Base-by-base conservation (phyloP, 2,329 filamentous ascomycete genomes). In the Cladosporium sphaerospermum region DNA sequence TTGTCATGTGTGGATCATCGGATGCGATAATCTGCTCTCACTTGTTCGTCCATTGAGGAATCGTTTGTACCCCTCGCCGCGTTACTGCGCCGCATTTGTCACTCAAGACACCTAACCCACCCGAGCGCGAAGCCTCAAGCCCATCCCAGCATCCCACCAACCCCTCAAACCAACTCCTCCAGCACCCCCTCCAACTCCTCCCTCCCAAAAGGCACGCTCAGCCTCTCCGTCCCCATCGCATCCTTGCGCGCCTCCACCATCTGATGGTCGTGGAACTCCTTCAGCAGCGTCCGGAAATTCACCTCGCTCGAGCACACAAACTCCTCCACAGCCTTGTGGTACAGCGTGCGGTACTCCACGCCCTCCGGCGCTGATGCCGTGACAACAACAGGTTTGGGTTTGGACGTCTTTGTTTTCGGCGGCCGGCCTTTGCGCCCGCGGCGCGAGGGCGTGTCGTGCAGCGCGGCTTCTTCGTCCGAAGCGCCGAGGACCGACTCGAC, bases 221-320 rank as follows among this genome's bases (percentile, higher is more conserved):
- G 71, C 49, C 93, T 75, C 67, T 97, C 93, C 2, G 86, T 91
- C 3, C 93, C 93, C 53, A 91, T 75, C 0, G 81, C 80, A 68
- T 99, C 92, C 66, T 92, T 92, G 57, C 84, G 82, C 57, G 88
- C 95, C 52, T 89, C 89, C 58, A 99, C 87, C 83, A 99, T 97
- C 66, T 96, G 89, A 74, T 99, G 93, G 64, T 99, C 93, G 67
- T 96, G 89, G 69, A 99, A 93, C 80, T 99, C 93, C 73, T 97
- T 97, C 57, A 99, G 72, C 66, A 99, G 69, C 23, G 91, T 96
- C 56, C 93, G 80, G 73, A 97, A 97, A 57, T 89, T 90, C 80
- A 97, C 90, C 73, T 97, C 93, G 56, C 88, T 96, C 62, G 88
- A 93, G 69, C 92, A 96, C 46, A 99, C 93, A 69, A 99, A 97